phyloP scores from a whole-genome alignment of 306 rosid species.

The Cercis canadensis region DNA sequence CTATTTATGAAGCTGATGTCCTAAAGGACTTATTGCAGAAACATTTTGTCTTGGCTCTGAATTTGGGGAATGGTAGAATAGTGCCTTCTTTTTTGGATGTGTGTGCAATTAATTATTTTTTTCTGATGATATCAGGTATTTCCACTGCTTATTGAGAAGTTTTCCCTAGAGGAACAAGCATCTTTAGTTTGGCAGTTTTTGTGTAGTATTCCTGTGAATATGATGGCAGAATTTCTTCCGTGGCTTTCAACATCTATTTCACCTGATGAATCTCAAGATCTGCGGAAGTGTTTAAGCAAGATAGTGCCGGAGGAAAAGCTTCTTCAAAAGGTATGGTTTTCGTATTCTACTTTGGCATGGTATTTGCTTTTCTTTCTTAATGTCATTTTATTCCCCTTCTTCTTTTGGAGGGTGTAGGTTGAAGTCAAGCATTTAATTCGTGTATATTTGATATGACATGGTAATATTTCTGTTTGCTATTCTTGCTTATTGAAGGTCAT shows the following conservation, averaged over 20 bases:
- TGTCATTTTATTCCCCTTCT: background rate
- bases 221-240: constrained; percentile 92
- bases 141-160: constrained; percentile 91
- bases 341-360: constrained; percentile 20
- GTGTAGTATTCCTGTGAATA: constrained; percentile 97
- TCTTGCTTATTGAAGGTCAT: constrained; percentile 72
- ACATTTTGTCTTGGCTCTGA: constrained; percentile 20
- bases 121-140: constrained; percentile 72
- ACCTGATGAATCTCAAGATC: constrained; percentile 79
- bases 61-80: constrained; percentile 25
- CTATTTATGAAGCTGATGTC: constrained; percentile 24
- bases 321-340: constrained; percentile 82
- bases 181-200: constrained; percentile 97
- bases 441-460: constrained; percentile 32
- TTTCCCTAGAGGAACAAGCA: constrained; percentile 88
- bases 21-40: constrained; percentile 22
- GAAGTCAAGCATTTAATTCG: constrained; percentile 32
- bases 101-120: constrained; percentile 30
- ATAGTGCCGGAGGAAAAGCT: constrained; percentile 96
- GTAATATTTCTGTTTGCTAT: constrained; percentile 26
- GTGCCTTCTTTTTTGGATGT: constrained; percentile 10
- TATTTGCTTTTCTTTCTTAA: constrained; percentile 26
- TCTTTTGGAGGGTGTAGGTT: background rate
- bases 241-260: constrained; percentile 92
- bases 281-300: constrained; percentile 72